Conservation (phyloP, 306 rosid genomes). For the Medicago ruthenica region DNA sequence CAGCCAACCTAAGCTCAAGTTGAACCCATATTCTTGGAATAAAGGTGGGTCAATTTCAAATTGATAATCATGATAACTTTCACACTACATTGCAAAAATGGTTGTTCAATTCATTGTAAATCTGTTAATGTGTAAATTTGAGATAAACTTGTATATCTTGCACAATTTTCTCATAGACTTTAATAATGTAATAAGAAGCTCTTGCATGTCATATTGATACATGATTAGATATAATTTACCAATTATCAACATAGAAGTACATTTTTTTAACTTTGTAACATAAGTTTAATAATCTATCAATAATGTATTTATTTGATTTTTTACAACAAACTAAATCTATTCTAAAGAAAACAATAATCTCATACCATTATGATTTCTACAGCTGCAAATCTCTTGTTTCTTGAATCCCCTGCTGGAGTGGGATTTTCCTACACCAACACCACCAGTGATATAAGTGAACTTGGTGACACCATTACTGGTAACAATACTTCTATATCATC, state of each 20-base stretch:
- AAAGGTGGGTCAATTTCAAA: conserved; percentile 50
- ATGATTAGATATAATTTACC: no score
- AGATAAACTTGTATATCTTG: background rate
- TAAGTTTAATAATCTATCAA: no score
- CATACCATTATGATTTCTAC: conserved; percentile 22
- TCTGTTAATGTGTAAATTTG: background rate
- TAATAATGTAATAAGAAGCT: background rate
- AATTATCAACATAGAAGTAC: background rate
- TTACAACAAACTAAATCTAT: background rate
- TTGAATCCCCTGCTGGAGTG: conserved; percentile 89
- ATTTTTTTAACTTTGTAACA: background rate
- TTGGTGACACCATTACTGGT: conserved; percentile 79
- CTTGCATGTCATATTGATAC: background rate
- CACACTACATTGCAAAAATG: background rate
- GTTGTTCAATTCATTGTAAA: background rate
- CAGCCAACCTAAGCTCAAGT: conserved; percentile 67
- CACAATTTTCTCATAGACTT: no score
- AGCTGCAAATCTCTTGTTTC: conserved; percentile 77
- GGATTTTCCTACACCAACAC: conserved; percentile 90
- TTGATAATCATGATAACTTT: background rate
- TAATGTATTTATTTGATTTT: background rate
- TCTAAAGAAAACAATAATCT: background rate
- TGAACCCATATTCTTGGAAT: conserved; percentile 84
- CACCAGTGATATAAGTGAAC: conserved; percentile 55
- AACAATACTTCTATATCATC: conserved; percentile 17